Base-by-base conservation (phyloP, 75 land plant species). In the Picea sitchensis region DNA sequence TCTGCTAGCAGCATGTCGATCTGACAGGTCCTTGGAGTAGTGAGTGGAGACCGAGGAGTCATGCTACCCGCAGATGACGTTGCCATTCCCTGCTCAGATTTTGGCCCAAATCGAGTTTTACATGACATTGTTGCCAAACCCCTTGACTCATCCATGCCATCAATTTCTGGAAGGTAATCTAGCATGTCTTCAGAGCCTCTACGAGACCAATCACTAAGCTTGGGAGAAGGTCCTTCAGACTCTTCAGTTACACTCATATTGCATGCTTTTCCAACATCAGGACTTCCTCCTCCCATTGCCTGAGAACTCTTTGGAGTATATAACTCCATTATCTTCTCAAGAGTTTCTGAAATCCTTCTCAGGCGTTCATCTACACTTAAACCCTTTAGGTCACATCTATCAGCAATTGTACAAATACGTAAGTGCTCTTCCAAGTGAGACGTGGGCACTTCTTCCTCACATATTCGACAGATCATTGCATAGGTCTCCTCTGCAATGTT, bases 371-470 rank as follows among this genome's bases (percentile, higher is more conserved):
- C 91, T 32, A 98, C 88, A 84, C 86, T 89, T 76, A 87, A 63
- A 80, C 96, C 96, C 81, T 98, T 94, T 57, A 87, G 90, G 79
- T 96, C 99, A 87, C 97, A 96, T 81, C 94, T 83, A 89, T 98
- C 99, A 58, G 98, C 98, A 77, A 92, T 78, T 32, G 99, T 90
- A 84, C 99, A 98, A 44, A 93, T 81, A 68, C 91, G 84, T 47
- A 94, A 98, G 83, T 98, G 99, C 20, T 92, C 95, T 78, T 95
- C 96, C 80, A 98, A 85, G 84, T 86, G 91, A 38, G 82, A 83
- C 20, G 94, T 95, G n/a, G 91, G 94, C 75, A 98, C 94, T 68
- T 95, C 93, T 61, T 98, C 99, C 85, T 98, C 99, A 81, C 99
- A 98, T 79, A 98, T 98, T 58, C 98, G 92, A 83, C 99, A 98